A percentile compares a stretch with the other conserved stretches of the same genome.
These are phyloP conservation scores for Amorphotheca resinae DNA, from an alignment of 495 filamentous ascomycete genomes.

Conservation along the genomic window DNA sequence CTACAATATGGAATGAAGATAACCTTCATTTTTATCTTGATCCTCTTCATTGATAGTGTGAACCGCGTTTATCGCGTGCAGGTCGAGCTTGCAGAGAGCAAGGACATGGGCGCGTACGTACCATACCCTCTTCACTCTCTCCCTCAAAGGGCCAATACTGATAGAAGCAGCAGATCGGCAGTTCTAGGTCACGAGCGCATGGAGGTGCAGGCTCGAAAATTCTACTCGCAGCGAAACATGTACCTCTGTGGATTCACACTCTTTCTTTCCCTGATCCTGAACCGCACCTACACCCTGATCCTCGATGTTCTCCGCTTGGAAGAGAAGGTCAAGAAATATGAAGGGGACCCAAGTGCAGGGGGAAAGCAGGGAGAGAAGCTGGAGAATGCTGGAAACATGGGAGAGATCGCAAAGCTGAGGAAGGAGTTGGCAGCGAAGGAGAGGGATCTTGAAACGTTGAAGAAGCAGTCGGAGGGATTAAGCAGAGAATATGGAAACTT, in stretches of 20 bases:
- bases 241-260: slow-evolving; percentile 99
- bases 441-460: slow-evolving; percentile 64
- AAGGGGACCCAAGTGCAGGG: slow-evolving; percentile 59
- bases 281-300: slow-evolving; percentile 97
- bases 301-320: slow-evolving; percentile 87
- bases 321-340: slow-evolving; percentile 77
- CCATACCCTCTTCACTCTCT: background rate
- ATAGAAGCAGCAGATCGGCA: slow-evolving; percentile 38
- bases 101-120: slow-evolving; percentile 33
- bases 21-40: slow-evolving; percentile 95
- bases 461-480: slow-evolving; percentile 72
- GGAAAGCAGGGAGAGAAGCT: slow-evolving; percentile 57
- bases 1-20: slow-evolving; percentile 55
- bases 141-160: background rate
- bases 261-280: slow-evolving; percentile 96
- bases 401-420: slow-evolving; percentile 59
- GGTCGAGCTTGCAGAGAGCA: slow-evolving; percentile 56
- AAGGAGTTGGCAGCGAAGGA: slow-evolving; percentile 61
- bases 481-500: slow-evolving; percentile 70
- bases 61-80: slow-evolving; percentile 98
- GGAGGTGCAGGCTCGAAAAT: slow-evolving; percentile 98
- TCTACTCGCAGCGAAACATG: slow-evolving; percentile 99
- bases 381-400: slow-evolving; percentile 51
- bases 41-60: slow-evolving; percentile 96
- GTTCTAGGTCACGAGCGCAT: slow-evolving; percentile 83